phyloP scores from a whole-genome alignment of 208 protist species.

The Sergeia podlipaevii region DNA sequence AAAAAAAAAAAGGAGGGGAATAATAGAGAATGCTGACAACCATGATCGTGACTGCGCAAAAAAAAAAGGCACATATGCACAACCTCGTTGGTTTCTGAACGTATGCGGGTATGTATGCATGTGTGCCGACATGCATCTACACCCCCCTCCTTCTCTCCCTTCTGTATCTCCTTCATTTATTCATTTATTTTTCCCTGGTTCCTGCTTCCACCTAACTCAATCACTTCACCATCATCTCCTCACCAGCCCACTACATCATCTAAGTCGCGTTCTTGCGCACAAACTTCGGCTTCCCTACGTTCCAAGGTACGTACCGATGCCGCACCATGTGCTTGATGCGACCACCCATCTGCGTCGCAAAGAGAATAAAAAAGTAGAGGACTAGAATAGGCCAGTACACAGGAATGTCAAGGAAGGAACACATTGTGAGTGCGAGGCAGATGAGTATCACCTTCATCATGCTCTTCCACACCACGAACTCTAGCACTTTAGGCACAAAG shows the following conservation, averaged over 20 bases:
- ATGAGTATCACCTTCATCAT: slow-evolving; percentile 82
- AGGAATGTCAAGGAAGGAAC: slow-evolving; percentile 94
- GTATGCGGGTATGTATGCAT: no score
- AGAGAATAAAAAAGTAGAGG: slow-evolving; percentile 96
- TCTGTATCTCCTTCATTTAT: no score
- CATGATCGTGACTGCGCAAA: no score
- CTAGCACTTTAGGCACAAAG: slow-evolving; percentile 94
- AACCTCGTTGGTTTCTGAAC: no score
- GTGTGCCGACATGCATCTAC: no score
- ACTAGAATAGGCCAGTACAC: slow-evolving; percentile 99
- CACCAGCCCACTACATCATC: not conserved
- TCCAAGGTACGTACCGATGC: slow-evolving; percentile 94
- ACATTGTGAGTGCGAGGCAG: slow-evolving; percentile 91
- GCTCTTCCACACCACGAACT: slow-evolving; percentile 97
- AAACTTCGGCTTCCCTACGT: slow-evolving; percentile 76
- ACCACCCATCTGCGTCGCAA: slow-evolving; percentile 91
- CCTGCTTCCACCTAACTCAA: not conserved
- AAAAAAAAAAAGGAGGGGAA: not conserved
- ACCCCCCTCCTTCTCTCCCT: slow-evolving; percentile 3
- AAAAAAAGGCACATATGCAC: no score
- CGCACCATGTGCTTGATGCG: slow-evolving; percentile 98
- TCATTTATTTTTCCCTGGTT: not conserved
- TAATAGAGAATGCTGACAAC: slow-evolving; percentile 1
- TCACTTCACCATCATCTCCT: not conserved
- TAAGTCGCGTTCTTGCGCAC: slow-evolving; percentile 63